Percentiles rank a stretch among this genome's conserved stretches.
These are phyloP conservation scores for Ogataea methylovora DNA, from an alignment of 805 yeast species.

Conservation along the genomic window DNA sequence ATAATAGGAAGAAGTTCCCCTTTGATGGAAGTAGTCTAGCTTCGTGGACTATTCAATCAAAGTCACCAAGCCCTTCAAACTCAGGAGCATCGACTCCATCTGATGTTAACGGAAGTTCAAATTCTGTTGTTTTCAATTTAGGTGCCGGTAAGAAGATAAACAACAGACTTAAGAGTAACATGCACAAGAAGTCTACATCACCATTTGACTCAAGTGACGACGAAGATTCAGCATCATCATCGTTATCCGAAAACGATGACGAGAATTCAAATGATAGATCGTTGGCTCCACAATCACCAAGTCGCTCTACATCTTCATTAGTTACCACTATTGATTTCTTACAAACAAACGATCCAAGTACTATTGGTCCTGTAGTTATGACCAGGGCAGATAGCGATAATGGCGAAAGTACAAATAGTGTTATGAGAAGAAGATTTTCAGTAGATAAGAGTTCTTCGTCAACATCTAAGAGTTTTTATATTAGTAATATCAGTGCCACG, in stretches of 20 bases:
- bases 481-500: slow-evolving; percentile 69
- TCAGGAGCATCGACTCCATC: neutral
- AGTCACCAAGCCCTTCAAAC: slow-evolving; percentile 6
- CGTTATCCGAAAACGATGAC: too few relatives aligned
- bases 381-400: too few relatives aligned
- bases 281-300: slow-evolving; percentile 7
- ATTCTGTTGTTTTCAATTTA: neutral
- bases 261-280: slow-evolving; percentile 1
- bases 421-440: slow-evolving; percentile 40
- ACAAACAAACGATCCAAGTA: slow-evolving; percentile 3
- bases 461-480: slow-evolving; percentile 48
- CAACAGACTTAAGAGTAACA: neutral
- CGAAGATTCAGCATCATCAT: too few relatives aligned
- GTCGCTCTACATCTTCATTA: slow-evolving; percentile 14
- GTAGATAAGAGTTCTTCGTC: slow-evolving; percentile 37
- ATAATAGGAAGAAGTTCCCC: slow-evolving; percentile 8
- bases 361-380: neutral
- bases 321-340: slow-evolving; percentile 9
- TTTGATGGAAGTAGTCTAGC: neutral
- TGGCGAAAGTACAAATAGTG: neutral
- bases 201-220: slow-evolving; percentile 10
- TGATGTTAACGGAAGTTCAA: neutral
- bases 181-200: neutral
- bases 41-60: slow-evolving; percentile 1
- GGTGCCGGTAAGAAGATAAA: neutral